Evolutionary conservation across 495 filamentous ascomycete genomes (phyloP).

Genomic region (Daldinia childiae): DNA sequence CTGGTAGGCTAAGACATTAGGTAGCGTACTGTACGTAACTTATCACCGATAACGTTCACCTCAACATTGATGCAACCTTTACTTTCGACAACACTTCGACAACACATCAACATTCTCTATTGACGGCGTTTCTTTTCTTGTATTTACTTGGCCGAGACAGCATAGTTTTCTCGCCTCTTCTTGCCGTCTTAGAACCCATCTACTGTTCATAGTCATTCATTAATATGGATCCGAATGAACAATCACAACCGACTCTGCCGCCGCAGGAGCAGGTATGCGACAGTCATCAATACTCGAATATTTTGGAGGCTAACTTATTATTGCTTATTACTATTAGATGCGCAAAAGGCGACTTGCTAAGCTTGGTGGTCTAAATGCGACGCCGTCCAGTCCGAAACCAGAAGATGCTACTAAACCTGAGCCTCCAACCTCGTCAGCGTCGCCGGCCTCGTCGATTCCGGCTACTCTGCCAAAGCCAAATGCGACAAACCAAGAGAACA

Average conservation of each 20-base stretch:
- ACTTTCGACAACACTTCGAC: conserved; percentile 1
- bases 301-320: not conserved
- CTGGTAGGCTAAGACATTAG: not conserved
- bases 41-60: conserved; percentile 1
- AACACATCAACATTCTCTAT: not conserved
- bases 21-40: not conserved
- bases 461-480: conserved; percentile 9
- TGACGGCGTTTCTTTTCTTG: not conserved
- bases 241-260: conserved; percentile 37
- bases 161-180: not conserved
- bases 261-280: conserved; percentile 45
- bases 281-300: not conserved
- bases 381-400: conserved; percentile 21
- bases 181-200: not conserved
- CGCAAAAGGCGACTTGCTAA: conserved; percentile 76
- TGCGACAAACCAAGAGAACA: conserved; percentile 16
- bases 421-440: conserved; percentile 24
- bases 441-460: conserved; percentile 28
- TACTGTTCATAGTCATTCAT: not conserved
- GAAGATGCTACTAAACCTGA: conserved; percentile 32
- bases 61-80: not conserved
- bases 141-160: not conserved
- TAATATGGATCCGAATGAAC: conserved; percentile 44
- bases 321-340: conserved; percentile 58
- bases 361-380: conserved; percentile 50